These are phyloP conservation scores for Kwoniella sp. DNA, from an alignment of 768 basidiomycete genomes.

Conservation along the genomic window DNA sequence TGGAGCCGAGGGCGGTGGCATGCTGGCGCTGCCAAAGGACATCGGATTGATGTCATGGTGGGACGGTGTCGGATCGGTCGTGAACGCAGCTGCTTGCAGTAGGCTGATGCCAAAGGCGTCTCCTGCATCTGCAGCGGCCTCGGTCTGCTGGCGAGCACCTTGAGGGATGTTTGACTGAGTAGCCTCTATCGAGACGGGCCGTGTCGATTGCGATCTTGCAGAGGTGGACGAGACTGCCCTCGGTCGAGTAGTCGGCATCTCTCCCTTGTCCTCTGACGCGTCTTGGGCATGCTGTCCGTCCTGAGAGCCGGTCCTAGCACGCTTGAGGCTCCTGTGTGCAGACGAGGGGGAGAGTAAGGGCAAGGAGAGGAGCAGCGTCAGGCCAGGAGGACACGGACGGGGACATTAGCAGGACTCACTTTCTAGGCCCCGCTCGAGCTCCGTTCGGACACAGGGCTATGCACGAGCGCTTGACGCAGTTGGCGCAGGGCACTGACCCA, in stretches of 20 bases:
- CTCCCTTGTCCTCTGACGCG: background rate
- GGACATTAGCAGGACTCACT: conserved; percentile 1
- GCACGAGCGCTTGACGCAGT: conserved; percentile 18
- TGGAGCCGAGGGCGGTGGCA: background rate
- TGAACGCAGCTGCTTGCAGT: background rate
- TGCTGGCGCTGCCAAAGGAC: background rate
- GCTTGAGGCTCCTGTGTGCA: too few relatives aligned
- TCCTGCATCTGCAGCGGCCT: too few relatives aligned
- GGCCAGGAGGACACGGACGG: background rate
- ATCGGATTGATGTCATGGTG: background rate
- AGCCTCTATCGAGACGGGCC: background rate
- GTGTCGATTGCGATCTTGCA: background rate
- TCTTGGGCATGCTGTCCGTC: background rate
- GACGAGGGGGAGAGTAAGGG: too few relatives aligned
- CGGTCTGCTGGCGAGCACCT: too few relatives aligned
- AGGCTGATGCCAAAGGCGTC: too few relatives aligned
- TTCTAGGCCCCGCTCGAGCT: conserved; percentile 4
- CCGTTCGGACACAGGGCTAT: conserved; percentile 18
- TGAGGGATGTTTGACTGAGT: too few relatives aligned
- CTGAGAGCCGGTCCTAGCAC: too few relatives aligned
- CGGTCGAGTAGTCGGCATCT: background rate
- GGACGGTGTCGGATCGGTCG: background rate
- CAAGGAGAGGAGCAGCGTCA: background rate
- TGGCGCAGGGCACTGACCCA: conserved; percentile 12
- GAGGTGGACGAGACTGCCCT: background rate